Base-by-base conservation (phyloP, 1,139 yeast genomes). In the Magnusiomyces sp. region DNA sequence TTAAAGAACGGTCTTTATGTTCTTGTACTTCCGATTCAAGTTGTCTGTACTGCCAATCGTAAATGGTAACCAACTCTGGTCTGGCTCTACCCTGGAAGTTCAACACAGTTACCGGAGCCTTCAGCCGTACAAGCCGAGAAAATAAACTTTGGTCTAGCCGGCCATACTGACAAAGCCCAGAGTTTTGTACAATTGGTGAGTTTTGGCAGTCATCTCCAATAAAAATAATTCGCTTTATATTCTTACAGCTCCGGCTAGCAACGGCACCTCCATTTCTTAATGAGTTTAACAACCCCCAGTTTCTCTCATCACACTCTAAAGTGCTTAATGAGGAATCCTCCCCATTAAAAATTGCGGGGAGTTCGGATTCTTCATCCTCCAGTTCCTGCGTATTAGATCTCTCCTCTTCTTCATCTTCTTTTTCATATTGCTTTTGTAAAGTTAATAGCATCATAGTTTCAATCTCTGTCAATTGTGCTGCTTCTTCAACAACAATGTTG, bases 131-230 rank as follows among this genome's bases (percentile, higher is more conserved):
- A 13, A 65, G 55, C 27, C 68, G 58, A 10, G 50, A 53, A 42
- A 67, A 59, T 34, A 68, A 45, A 37, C 66, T 62, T 39, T 61
- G 65, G 29, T 55, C 60, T 41, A 58, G 39, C 16, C 55, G 50
- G 6, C 58, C 52, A 47, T 53, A 51, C 10, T 53, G 45, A 31
- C 51, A 47, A 20, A 62, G 52, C 11, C 50, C 54, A 14, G 23
- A 40, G 38, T 53, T 58, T 34, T 55, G 54, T 10, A 63, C 47
- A 17, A 57, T 49, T 5, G 69, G 68, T 1, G 57, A 54, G 33
- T 57, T 56, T 47, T 59, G 65, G 31, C 49, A 48, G 37, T 54
- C 56, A 50, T 71, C 73, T 3, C 75, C 75, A 42, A 71, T 46
- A 27, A 71, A 34, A 0, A 66, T 58, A 1, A 68, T 51, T n/a